Percentiles rank a stretch among this genome's conserved stretches.
Evolutionary conservation across 2,329 filamentous ascomycete species (phyloP).

Genomic region (Allantophomopsis lycopodina): DNA sequence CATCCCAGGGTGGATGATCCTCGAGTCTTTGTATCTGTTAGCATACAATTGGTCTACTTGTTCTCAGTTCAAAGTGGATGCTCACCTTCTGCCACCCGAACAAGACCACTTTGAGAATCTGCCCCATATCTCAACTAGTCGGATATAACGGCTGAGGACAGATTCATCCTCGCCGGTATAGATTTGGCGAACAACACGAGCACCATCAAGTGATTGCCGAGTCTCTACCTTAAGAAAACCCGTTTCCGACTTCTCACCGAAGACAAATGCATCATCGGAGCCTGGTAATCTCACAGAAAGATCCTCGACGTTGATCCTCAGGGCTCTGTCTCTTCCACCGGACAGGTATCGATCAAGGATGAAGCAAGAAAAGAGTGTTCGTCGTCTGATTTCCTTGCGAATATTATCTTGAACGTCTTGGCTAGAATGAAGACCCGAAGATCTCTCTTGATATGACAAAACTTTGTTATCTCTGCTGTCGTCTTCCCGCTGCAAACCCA

Average conservation of each 20-base stretch:
- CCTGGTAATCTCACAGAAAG: slow-evolving; percentile 54
- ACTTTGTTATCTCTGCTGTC: slow-evolving; percentile 13
- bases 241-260: slow-evolving; percentile 41
- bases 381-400: slow-evolving; percentile 47
- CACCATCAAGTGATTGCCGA: slow-evolving; percentile 25
- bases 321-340: slow-evolving; percentile 45
- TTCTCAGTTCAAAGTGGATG: too few species aligned
- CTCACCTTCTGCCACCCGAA: slow-evolving; percentile 29
- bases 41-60: neutral
- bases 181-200: slow-evolving; percentile 29
- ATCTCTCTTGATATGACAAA: neutral
- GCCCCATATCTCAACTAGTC: slow-evolving; percentile 44
- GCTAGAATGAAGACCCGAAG: slow-evolving; percentile 2
- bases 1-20: slow-evolving; percentile 42
- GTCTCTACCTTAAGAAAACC: slow-evolving; percentile 27
- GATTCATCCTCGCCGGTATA: slow-evolving; percentile 15
- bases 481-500: slow-evolving; percentile 46
- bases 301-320: slow-evolving; percentile 43
- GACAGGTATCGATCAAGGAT: slow-evolving; percentile 58
- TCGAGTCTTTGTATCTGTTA: slow-evolving; percentile 20
- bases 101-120: slow-evolving; percentile 43
- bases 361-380: slow-evolving; percentile 65
- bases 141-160: slow-evolving; percentile 32
- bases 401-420: slow-evolving; percentile 28
- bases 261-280: slow-evolving; percentile 49